Evolutionary conservation across 768 basidiomycete genomes (phyloP), one percentile per base, ranked within the genome.

Genomic region (Cyathus striatus): DNA sequence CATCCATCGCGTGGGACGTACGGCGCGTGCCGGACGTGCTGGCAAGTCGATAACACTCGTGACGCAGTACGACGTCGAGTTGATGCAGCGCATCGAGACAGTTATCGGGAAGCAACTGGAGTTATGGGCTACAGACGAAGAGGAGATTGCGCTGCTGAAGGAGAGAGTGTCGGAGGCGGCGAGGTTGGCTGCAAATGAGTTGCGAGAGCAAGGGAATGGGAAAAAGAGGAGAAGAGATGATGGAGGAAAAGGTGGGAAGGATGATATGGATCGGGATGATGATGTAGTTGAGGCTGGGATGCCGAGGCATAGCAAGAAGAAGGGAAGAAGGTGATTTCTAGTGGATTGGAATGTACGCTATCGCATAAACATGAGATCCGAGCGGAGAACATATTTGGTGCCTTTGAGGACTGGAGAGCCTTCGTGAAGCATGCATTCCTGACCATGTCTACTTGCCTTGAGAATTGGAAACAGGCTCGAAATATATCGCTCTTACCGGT

Each of bases 1-100:
- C 64, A 96, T 99, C 39, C 96, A 99, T 60, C 83, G 96, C 34
- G 96, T 99, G 7, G 96, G 96, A 27, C 81, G 96, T 44, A 99
- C 96, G 23, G 96, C 96, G 5, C 86, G 96, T 57, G 96, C 96
- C 2, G 96, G 96, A n/a, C 81, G 96, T 33, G 82, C 92, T 1
- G 96, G 96, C 34, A 97, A 97, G 68, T 85, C 90, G 1, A 88
- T 99, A 54, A 96, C 94, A n/a, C 78, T 99, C 32, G 93, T 97
- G 18, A 91, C 95, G 4, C 96, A 99, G 64, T 99, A 98, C 62
- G 96, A 99, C 52, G 92, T 99, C 42, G 96, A 98, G 64, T 75
- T 97, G 35, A 65, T 97, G 4, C 92, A 96, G 62, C 84, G 96
- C 6, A 97, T 98, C 56, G 96, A 99, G 62, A 73, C 79, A 17